A percentile compares a stretch with the other conserved stretches of the same genome.
Conservation (phyloP, 495 filamentous ascomycete species). For the Penicilliopsis zonata region DNA sequence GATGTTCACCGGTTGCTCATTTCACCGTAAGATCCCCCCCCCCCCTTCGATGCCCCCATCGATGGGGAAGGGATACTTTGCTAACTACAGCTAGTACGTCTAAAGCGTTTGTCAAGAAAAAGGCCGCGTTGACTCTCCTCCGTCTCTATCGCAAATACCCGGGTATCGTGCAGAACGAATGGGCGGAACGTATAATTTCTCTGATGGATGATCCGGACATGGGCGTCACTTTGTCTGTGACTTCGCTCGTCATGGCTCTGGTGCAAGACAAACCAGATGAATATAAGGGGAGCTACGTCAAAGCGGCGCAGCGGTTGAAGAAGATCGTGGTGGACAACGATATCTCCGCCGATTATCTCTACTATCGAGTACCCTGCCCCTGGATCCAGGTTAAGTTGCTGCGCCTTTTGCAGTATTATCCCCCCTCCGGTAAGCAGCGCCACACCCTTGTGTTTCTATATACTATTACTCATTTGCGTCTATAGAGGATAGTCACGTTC, state of each 20-base stretch:
- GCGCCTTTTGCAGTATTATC: constrained; percentile 87
- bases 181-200: constrained; percentile 94
- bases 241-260: constrained; percentile 90
- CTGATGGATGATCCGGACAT: constrained; percentile 96
- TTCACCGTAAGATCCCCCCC: constrained; percentile 63
- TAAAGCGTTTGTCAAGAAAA: constrained; percentile 98
- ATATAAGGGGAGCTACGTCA: constrained; percentile 89
- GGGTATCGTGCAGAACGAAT: constrained; percentile 86
- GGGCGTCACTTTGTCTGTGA: constrained; percentile 90
- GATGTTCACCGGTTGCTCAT: constrained; percentile 94
- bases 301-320: constrained; percentile 82
- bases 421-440: constrained; percentile 74
- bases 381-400: constrained; percentile 97
- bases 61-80: constrained; percentile 1
- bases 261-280: constrained; percentile 87
- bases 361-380: constrained; percentile 97
- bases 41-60: background rate
- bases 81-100: constrained; percentile 53
- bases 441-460: background rate
- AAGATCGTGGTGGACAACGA: constrained; percentile 82
- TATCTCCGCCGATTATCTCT: constrained; percentile 78
- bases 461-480: background rate
- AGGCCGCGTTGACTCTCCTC: constrained; percentile 92
- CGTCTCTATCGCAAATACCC: constrained; percentile 91
- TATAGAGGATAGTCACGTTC: constrained; percentile 80